Evolutionary conservation across 805 yeast genomes (phyloP).

Genomic region (Pichia insulana): DNA sequence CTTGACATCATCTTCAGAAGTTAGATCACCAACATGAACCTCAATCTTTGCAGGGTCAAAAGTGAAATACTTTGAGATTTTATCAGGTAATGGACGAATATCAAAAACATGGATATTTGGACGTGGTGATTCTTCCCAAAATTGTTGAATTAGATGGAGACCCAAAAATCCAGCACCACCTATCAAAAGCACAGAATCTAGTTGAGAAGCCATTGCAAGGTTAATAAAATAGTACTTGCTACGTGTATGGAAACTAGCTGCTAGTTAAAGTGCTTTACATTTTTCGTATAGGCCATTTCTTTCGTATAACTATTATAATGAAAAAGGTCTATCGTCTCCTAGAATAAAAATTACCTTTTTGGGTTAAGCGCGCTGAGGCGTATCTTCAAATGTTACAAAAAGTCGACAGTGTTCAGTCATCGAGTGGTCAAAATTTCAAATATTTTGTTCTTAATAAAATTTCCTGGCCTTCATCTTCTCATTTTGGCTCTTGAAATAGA

Average conservation of each 20-base stretch:
- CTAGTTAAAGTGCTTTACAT: no score
- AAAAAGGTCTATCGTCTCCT: neutral
- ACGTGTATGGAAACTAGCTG: no score
- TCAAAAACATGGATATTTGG: constrained; percentile 84
- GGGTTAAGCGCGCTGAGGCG: neutral
- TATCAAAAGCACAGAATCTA: constrained; percentile 65
- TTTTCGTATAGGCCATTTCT: neutral
- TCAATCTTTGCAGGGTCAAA: constrained; percentile 52
- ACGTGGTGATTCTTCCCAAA: constrained; percentile 51
- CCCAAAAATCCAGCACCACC: constrained; percentile 97
- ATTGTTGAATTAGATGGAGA: constrained; percentile 81
- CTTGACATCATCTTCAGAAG: constrained; percentile 59
- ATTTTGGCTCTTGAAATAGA: neutral
- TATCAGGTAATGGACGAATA: constrained; percentile 77
- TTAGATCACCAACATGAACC: constrained; percentile 77
- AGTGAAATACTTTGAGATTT: constrained; percentile 61
- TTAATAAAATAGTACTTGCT: neutral
- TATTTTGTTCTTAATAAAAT: neutral
- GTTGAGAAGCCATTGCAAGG: constrained; percentile 12
- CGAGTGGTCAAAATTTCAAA: neutral
- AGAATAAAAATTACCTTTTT: neutral
- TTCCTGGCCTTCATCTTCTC: neutral
- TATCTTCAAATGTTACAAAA: neutral
- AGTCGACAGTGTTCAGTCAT: neutral
- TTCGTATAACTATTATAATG: no score